These are phyloP conservation scores for Rhodotorula taiwanensis DNA, from an alignment of 768 basidiomycete genomes.

Conservation along the genomic window DNA sequence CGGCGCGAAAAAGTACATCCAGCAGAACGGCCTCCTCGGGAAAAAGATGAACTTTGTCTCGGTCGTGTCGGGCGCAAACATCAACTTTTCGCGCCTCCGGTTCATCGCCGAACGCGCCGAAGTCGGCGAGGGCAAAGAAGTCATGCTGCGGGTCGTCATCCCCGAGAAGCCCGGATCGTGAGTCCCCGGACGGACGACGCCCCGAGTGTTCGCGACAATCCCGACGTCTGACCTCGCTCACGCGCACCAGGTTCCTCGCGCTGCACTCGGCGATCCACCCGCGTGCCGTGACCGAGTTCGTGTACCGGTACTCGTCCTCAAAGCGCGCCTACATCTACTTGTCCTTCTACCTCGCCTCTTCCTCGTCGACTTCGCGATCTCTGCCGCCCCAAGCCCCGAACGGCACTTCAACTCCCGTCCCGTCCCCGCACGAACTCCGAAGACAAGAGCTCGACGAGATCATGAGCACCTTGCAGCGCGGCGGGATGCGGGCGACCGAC, in stretches of 20 bases:
- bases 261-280: slow-evolving; percentile 83
- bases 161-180: slow-evolving; percentile 88
- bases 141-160: slow-evolving; percentile 84
- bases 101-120: slow-evolving; percentile 99
- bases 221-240: background rate
- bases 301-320: slow-evolving; percentile 70
- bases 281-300: slow-evolving; percentile 88
- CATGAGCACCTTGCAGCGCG: slow-evolving; percentile 56
- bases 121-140: slow-evolving; percentile 90
- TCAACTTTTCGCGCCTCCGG: slow-evolving; percentile 94
- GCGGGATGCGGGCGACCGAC: slow-evolving; percentile 76
- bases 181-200: slow-evolving; percentile 36
- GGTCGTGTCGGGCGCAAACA: slow-evolving; percentile 91
- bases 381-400: slow-evolving; percentile 45
- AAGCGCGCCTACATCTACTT: slow-evolving; percentile 76
- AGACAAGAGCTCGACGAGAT: slow-evolving; percentile 50
- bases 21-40: slow-evolving; percentile 70
- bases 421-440: slow-evolving; percentile 44
- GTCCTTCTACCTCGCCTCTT: slow-evolving; percentile 70
- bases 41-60: slow-evolving; percentile 82
- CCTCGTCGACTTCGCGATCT: slow-evolving; percentile 40
- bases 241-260: slow-evolving; percentile 73
- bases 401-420: slow-evolving; percentile 29
- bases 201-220: background rate
- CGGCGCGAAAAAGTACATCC: slow-evolving; percentile 79